Conservation (phyloP, 1,284 basidiomycete species). For the Porphyrellus sp. region DNA sequence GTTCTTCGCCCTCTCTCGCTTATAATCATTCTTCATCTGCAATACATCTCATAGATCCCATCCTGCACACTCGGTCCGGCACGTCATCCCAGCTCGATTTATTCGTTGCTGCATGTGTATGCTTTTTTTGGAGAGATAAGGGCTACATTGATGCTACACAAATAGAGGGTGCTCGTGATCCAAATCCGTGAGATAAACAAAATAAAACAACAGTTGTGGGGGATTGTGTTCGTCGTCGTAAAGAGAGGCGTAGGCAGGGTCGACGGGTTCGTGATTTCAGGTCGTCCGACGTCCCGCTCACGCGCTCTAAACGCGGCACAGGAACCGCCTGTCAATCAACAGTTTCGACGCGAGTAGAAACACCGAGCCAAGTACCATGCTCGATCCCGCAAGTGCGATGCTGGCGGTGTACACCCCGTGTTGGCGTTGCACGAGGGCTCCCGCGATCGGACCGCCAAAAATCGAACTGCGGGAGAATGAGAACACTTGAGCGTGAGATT, state of each 20-base stretch:
- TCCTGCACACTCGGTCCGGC: not conserved
- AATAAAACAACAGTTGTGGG: not conserved
- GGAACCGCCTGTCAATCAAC: slow-evolving; percentile 41
- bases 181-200: slow-evolving; percentile 11
- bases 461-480: slow-evolving; percentile 49
- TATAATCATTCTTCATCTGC: slow-evolving; percentile 28
- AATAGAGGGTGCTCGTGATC: slow-evolving; percentile 15
- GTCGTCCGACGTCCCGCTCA: not conserved
- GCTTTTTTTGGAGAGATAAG: slow-evolving; percentile 24
- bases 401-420: slow-evolving; percentile 50
- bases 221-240: not conserved
- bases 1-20: slow-evolving; percentile 17
- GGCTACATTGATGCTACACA: slow-evolving; percentile 32
- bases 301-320: slow-evolving; percentile 28
- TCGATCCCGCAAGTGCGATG: slow-evolving; percentile 56
- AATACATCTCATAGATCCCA: slow-evolving; percentile 29
- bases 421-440: slow-evolving; percentile 45
- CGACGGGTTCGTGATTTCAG: not conserved
- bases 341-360: slow-evolving; percentile 50
- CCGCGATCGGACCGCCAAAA: slow-evolving; percentile 57
- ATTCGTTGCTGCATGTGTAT: slow-evolving; percentile 4
- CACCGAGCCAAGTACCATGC: slow-evolving; percentile 53
- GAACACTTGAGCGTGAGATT: slow-evolving; percentile 1
- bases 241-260: not conserved
- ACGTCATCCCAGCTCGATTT: slow-evolving; percentile 4